These are phyloP conservation scores for Nigrospora osmanthi DNA, from an alignment of 2,329 filamentous ascomycete genomes.

Conservation along the genomic window DNA sequence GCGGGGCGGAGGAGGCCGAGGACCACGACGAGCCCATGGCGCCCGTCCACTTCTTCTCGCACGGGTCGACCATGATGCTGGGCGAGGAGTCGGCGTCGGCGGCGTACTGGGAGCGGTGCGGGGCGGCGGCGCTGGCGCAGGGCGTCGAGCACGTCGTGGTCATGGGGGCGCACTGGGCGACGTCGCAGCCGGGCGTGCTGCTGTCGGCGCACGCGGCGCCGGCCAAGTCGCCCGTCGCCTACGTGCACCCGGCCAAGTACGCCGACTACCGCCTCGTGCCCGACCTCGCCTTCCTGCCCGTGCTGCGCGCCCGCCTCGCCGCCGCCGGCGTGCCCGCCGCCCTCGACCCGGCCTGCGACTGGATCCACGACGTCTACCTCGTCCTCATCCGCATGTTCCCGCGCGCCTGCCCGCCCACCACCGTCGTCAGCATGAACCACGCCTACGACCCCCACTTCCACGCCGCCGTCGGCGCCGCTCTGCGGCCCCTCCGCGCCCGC, in stretches of 20 bases:
- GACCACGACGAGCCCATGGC: conserved; percentile 23
- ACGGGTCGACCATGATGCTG: conserved; percentile 67
- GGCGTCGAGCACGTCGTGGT: conserved; percentile 57
- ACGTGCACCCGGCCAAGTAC: conserved; percentile 60
- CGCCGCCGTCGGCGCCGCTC: conserved; percentile 45
- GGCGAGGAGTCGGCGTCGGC: conserved; percentile 55
- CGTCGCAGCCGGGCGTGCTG: conserved; percentile 45
- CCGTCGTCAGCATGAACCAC: conserved; percentile 35
- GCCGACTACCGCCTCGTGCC: conserved; percentile 51
- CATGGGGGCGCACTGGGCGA: conserved; percentile 65
- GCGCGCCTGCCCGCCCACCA: conserved; percentile 54
- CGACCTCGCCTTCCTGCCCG: conserved; percentile 44
- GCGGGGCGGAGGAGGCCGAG: too few species aligned
- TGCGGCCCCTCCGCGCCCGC: conserved; percentile 46
- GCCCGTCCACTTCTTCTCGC: conserved; percentile 60
- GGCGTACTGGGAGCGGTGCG: conserved; percentile 58
- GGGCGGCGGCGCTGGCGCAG: conserved; percentile 52
- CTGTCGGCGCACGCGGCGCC: conserved; percentile 54
- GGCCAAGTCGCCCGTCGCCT: conserved; percentile 55
- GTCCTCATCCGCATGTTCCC: conserved; percentile 66
- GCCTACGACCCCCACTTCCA: conserved; percentile 32
- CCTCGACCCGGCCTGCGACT: conserved; percentile 51
- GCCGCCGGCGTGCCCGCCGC: conserved; percentile 44
- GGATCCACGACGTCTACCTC: conserved; percentile 67
- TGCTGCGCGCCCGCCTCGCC: conserved; percentile 40